Evolutionary conservation across 352 stramenopile species (phyloP), one percentile per base, ranked within the genome.

Genomic region (Pythium volutum): DNA sequence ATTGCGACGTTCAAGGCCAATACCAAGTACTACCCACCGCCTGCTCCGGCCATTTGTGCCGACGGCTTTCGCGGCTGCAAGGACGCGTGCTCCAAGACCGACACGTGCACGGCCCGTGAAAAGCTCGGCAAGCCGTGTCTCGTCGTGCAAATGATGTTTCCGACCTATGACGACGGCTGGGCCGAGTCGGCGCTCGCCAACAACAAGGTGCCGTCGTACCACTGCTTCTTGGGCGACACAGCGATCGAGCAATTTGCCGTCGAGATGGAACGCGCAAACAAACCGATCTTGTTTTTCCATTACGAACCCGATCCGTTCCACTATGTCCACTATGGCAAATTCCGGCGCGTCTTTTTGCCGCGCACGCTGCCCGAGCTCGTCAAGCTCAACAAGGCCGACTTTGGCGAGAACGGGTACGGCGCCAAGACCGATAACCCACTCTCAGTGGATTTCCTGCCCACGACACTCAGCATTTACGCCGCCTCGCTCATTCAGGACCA

Each of bases 261-360:
- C 2, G 46, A 69, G 1, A 53, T 51, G 47, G 59, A 75, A 52
- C 39, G 51, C n/a, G 63, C 64, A 16, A 23, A 31, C 5, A 25
- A 54, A 9, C 63, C 70, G 0, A 59, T 81, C 1, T 31, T 75
- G 7, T 87, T 87, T 50, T 87, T 79, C 50, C 70, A 87, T 51
- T 87, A 70, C 49, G 77, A 84, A 46, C 77, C 74, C 10, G 74
- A 84, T 34, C 50, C 66, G 51, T 79, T 82, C 46, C 67, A 80
- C 42, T 64, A 70, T 26, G 20, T 73, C 12, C 18, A 84, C 47
- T 14, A 45, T 0, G 62, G 55, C 2, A 45, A 69, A n/a, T 82
- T 87, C 29, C 54, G 72, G 8, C 70, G 72, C 25, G 59, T 87
- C 1, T 78, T 76, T 20, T 60, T 84, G 9, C 78, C 75, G 7